Base-by-base conservation (phyloP, 768 basidiomycete species). In the Clavaria fumosa region DNA sequence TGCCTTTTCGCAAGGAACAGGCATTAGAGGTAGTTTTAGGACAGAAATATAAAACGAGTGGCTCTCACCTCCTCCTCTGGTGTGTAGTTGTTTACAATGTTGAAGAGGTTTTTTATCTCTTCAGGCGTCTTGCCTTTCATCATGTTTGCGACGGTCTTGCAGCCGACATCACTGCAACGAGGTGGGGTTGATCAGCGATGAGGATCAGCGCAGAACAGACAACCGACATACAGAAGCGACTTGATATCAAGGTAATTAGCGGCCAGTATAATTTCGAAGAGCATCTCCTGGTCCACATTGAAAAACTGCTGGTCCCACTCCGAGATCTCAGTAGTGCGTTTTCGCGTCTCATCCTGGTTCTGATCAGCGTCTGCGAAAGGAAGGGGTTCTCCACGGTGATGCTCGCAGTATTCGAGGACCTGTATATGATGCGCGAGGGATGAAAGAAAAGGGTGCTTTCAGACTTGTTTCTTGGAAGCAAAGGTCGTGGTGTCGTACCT, bases 211-310 rank as follows among this genome's bases (percentile, higher is more conserved):
- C 26, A n/a, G 18, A 22, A 19, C n/a, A n/a, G n/a, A n/a, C n/a
- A n/a, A n/a, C n/a, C n/a, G n/a, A 66, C 84, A 47, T 51, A 95
- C 93, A 97, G 75, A 34, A 97, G 72, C 15, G 91, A 82, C 65
- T 97, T 97, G 71, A 99, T 97, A 54, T 99, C 95, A 48, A 99
- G 81, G 64, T 99, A 99, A 67, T 99, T 99, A 46, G 95, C 95
- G 7, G 95, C 95, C 39, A 97, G 79, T 58, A 97, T 99, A 57
- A 97, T 99, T 65, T 99, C 95, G 48, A 97, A 97, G 4, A 99
- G 72, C 93, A 97, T 97, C 63, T 97, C 95, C 62, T 97, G 95
- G 67, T 97, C 95, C 42, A 97, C 95, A 31, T 79, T 80, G 58
- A 93, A 90, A 58, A 91, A 96, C 64, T 95, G 95, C 55, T 91